Conservation (phyloP, 2,329 filamentous ascomycete genomes). For the Colletotrichum nymphaeae region DNA sequence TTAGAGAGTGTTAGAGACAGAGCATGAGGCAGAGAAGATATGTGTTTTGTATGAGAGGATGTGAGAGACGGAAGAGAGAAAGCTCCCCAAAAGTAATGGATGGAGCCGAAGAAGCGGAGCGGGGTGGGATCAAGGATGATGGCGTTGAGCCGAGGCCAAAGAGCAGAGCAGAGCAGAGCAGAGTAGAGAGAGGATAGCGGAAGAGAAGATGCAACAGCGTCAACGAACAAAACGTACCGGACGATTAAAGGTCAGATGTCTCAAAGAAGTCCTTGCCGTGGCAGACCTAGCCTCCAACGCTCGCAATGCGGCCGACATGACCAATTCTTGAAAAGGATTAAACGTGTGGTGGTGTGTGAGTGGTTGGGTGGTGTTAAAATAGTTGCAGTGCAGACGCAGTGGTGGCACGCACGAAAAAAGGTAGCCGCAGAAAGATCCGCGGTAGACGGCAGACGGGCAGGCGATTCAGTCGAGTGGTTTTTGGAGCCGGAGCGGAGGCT, state of each 20-base stretch:
- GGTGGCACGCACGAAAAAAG: conserved; percentile 18
- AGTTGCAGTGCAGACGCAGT: conserved; percentile 12
- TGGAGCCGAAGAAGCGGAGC: conserved; percentile 16
- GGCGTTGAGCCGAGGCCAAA: conserved; percentile 13
- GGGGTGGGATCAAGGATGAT: conserved; percentile 21
- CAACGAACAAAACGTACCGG: conserved; percentile 17
- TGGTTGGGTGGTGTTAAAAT: conserved; percentile 24
- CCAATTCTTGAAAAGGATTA: conserved; percentile 19
- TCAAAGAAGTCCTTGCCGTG: conserved; percentile 22
- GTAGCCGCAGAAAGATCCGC: conserved; percentile 34
- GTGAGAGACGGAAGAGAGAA: background rate
- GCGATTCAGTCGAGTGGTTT: conserved; percentile 11
- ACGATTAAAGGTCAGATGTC: conserved; percentile 18
- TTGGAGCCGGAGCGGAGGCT: conserved; percentile 25
- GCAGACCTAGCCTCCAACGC: conserved; percentile 38
- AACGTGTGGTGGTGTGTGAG: background rate
- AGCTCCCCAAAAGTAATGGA: background rate
- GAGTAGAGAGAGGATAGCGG: background rate
- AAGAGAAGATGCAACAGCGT: background rate
- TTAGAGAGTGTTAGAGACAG: background rate
- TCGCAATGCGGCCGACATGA: conserved; percentile 37
- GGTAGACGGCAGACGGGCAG: conserved; percentile 8
- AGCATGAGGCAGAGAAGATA: background rate
- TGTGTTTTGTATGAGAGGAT: background rate
- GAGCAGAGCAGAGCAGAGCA: background rate